A percentile compares a stretch with the other conserved stretches of the same genome.
phyloP scores from a whole-genome alignment of 768 basidiomycete species.

The Hortiboletus campestris region DNA sequence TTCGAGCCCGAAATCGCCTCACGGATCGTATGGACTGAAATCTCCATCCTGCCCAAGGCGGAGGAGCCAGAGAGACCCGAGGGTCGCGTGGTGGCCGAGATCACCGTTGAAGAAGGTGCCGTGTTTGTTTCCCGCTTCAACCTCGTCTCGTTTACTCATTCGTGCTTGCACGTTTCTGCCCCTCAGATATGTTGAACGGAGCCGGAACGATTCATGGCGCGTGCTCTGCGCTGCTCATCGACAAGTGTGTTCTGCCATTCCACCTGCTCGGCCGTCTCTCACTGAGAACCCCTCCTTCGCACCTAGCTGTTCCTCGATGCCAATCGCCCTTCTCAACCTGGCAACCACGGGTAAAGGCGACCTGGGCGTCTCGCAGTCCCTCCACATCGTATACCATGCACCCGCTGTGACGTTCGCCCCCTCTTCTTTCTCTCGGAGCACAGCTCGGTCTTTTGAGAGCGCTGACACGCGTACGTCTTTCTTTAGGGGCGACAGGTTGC shows the following conservation, averaged over 20 bases:
- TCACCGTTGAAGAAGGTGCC: slow-evolving; percentile 42
- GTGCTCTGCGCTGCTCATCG: slow-evolving; percentile 53
- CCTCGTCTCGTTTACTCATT: neutral
- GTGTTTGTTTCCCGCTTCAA: neutral
- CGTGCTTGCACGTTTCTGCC: no score
- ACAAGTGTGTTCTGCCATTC: slow-evolving; percentile 39
- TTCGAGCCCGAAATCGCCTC: slow-evolving; percentile 24
- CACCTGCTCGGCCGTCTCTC: neutral
- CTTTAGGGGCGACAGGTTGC: slow-evolving; percentile 47
- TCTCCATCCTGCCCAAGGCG: slow-evolving; percentile 41
- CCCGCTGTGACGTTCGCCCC: slow-evolving; percentile 45
- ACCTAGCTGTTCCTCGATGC: slow-evolving; percentile 49
- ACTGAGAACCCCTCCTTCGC: neutral
- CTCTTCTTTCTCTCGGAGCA: neutral
- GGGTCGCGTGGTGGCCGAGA: slow-evolving; percentile 45
- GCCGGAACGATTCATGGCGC: slow-evolving; percentile 51
- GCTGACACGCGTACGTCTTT: neutral
- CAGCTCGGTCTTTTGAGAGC: neutral
- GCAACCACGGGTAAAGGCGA: slow-evolving; percentile 28
- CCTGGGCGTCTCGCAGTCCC: slow-evolving; percentile 47
- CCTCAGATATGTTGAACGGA: slow-evolving; percentile 51
- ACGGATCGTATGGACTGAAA: slow-evolving; percentile 36
- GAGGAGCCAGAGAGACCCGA: slow-evolving; percentile 47
- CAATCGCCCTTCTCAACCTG: slow-evolving; percentile 36
- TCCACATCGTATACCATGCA: slow-evolving; percentile 55